Conservation (phyloP, 2,329 filamentous ascomycete genomes). For the Pestalotiopsis sp. region DNA sequence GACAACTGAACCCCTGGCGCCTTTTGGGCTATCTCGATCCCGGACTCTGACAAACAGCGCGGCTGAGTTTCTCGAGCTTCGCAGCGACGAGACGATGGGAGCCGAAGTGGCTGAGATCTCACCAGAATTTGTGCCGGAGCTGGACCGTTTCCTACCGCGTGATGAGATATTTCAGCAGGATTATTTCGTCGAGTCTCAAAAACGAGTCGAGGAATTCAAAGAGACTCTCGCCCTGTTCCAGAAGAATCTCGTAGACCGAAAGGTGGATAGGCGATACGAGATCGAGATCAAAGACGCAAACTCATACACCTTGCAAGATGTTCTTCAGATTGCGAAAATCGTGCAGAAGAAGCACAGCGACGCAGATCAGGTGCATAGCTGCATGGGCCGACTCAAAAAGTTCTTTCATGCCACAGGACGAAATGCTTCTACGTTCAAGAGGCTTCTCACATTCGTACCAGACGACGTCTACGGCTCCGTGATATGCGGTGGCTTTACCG, state of each 20-base stretch:
- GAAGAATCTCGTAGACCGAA: conserved; percentile 15
- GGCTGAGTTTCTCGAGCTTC: conserved; percentile 17
- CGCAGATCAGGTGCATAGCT: conserved; percentile 13
- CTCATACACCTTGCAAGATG: conserved; percentile 17
- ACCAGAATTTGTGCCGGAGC: conserved; percentile 15
- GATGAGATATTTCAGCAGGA: background rate
- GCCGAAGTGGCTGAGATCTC: conserved; percentile 13
- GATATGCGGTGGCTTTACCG: conserved; percentile 19
- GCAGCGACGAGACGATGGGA: conserved; percentile 13
- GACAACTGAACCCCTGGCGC: background rate
- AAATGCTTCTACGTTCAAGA: conserved; percentile 15
- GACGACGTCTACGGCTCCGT: conserved; percentile 17
- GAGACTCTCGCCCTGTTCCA: conserved; percentile 14
- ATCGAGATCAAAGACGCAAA: conserved; percentile 15
- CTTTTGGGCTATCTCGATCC: background rate
- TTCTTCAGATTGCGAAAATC: conserved; percentile 15
- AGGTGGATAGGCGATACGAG: conserved; percentile 16
- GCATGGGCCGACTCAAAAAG: conserved; percentile 15
- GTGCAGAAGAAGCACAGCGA: conserved; percentile 15
- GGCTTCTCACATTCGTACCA: conserved; percentile 17
- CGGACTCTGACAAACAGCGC: conserved; percentile 15
- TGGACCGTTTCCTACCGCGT: background rate
- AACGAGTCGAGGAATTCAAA: conserved; percentile 15
- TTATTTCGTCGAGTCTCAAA: conserved; percentile 16
- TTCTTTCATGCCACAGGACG: conserved; percentile 14